phyloP scores from a whole-genome alignment of 345 rosid species.

The Acer yangbiense region DNA sequence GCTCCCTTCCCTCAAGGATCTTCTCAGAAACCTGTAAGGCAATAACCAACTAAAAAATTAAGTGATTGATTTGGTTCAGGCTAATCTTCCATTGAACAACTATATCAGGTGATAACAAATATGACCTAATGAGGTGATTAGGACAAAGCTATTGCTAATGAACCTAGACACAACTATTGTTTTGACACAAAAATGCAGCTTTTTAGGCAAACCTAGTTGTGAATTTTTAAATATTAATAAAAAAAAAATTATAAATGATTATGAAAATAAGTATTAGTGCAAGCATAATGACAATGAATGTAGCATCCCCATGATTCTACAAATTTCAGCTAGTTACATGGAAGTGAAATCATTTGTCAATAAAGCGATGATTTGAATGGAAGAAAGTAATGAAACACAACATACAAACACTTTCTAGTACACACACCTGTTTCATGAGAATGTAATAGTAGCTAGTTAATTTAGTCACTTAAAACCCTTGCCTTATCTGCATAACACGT shows the following conservation, averaged over 20 bases:
- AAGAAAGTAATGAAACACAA: neutral
- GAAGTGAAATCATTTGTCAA: conserved; percentile 1
- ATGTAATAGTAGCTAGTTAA: neutral
- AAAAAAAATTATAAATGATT: too few species aligned
- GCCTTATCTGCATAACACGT: neutral
- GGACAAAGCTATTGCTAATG: neutral
- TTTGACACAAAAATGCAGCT: too few species aligned
- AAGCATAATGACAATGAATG: neutral
- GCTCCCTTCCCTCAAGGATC: conserved; percentile 67
- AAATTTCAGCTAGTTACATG: neutral
- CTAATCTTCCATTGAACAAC: neutral
- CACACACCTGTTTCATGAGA: neutral
- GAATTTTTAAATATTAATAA: too few species aligned
- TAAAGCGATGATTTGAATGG: neutral
- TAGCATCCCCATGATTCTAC: neutral
- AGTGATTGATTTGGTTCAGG: neutral
- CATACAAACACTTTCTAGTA: neutral
- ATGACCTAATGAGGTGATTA: neutral
- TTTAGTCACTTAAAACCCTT: neutral
- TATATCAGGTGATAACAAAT: neutral
- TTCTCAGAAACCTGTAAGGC: conserved; percentile 65
- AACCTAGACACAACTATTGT: neutral
- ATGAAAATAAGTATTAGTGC: neutral
- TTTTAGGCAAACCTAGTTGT: too few species aligned
- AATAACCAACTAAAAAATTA: neutral